These are phyloP conservation scores for Austroboletus niveus DNA, from an alignment of 1,284 basidiomycete species.

Conservation along the genomic window DNA sequence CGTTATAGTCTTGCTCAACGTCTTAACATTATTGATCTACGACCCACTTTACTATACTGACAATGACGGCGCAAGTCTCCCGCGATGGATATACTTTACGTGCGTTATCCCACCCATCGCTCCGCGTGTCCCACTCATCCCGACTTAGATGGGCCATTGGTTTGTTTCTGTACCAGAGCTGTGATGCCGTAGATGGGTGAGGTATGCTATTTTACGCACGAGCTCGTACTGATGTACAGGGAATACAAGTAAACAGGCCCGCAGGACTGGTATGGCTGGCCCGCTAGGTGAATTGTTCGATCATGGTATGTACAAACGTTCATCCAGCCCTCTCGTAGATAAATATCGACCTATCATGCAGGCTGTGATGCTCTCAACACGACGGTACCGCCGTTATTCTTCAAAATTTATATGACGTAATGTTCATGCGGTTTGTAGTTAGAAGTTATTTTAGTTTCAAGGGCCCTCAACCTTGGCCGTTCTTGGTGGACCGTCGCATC, in stretches of 20 bases:
- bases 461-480: constrained; percentile 86
- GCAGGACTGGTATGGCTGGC: constrained; percentile 93
- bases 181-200: constrained; percentile 87
- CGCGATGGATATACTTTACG: constrained; percentile 86
- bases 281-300: constrained; percentile 97
- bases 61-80: constrained; percentile 61
- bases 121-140: constrained; percentile 1
- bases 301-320: constrained; percentile 61
- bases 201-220: constrained; percentile 16
- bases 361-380: constrained; percentile 94
- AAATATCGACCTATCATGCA: constrained; percentile 27
- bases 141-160: constrained; percentile 80
- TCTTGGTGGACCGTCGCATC: constrained; percentile 96
- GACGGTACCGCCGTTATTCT: constrained; percentile 54
- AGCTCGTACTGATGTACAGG: background rate
- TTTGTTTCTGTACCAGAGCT: constrained; percentile 89
- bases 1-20: constrained; percentile 80
- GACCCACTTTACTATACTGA: constrained; percentile 75
- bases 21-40: constrained; percentile 78
- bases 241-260: constrained; percentile 82
- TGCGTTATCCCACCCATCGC: constrained; percentile 36
- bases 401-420: background rate
- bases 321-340: background rate
- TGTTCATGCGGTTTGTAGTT: constrained; percentile 48
- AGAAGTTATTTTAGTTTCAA: constrained; percentile 78